Evolutionary conservation across 768 basidiomycete species (phyloP).

Genomic region (Mycena filopes): DNA sequence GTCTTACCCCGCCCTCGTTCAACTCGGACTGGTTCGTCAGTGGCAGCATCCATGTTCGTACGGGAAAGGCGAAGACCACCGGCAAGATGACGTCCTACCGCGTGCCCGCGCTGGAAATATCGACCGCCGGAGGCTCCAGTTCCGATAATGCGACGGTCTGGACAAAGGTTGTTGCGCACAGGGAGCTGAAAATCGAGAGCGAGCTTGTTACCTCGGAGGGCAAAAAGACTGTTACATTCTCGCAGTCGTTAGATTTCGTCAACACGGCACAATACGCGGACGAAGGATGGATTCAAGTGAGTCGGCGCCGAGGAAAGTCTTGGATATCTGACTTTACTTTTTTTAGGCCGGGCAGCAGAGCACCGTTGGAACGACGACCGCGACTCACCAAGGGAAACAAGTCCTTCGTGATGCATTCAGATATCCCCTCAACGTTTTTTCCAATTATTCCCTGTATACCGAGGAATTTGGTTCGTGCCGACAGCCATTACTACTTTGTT

Average conservation of each 20-base stretch:
- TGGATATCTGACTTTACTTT: too few relatives aligned
- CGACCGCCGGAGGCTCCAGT: slow-evolving; percentile 52
- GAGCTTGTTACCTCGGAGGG: slow-evolving; percentile 60
- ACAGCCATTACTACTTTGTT: too few relatives aligned
- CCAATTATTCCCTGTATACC: slow-evolving; percentile 44
- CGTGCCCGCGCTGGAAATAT: slow-evolving; percentile 52
- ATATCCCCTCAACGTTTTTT: slow-evolving; percentile 57
- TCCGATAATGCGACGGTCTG: slow-evolving; percentile 55
- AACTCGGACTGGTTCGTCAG: slow-evolving; percentile 74
- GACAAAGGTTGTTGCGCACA: slow-evolving; percentile 60
- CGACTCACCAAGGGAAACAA: slow-evolving; percentile 59
- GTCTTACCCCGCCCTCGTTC: slow-evolving; percentile 57
- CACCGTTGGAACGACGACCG: slow-evolving; percentile 56
- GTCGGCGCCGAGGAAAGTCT: too few relatives aligned
- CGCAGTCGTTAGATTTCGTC: slow-evolving; percentile 58
- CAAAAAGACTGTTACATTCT: slow-evolving; percentile 56
- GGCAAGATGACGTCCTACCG: slow-evolving; percentile 62
- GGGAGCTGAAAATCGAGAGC: slow-evolving; percentile 59
- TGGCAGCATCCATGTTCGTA: slow-evolving; percentile 63
- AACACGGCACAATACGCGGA: slow-evolving; percentile 65
- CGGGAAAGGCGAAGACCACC: slow-evolving; percentile 59
- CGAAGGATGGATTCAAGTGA: slow-evolving; percentile 48
- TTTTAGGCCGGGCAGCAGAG: slow-evolving; percentile 63
- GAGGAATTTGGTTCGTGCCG: slow-evolving; percentile 39
- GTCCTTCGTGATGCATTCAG: slow-evolving; percentile 60